Conservation (phyloP, 2,329 filamentous ascomycete species). For the Xylaria multiplex region DNA sequence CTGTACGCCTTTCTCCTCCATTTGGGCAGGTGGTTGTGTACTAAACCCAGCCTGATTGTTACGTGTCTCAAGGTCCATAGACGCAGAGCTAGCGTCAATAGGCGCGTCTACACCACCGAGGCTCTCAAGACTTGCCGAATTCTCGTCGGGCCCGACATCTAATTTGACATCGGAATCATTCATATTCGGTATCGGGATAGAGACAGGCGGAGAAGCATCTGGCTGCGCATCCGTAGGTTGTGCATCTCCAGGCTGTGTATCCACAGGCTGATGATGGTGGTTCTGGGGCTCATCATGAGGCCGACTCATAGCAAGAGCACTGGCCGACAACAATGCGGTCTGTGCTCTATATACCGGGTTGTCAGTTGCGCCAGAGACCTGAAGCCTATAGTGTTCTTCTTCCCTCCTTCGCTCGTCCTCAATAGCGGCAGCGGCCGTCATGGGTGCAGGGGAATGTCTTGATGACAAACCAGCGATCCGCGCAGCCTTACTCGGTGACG, state of each 20-base stretch:
- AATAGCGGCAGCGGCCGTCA: constrained; percentile 64
- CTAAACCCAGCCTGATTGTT: constrained; percentile 50
- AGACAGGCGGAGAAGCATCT: constrained; percentile 37
- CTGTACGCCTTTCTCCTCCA: constrained; percentile 62
- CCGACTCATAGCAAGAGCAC: constrained; percentile 64
- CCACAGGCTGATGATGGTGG: constrained; percentile 49
- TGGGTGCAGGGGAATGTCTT: constrained; percentile 57
- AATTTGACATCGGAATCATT: constrained; percentile 47
- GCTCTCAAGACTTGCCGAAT: constrained; percentile 53
- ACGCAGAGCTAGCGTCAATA: constrained; percentile 61
- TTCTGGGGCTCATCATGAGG: constrained; percentile 65
- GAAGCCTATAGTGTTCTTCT: constrained; percentile 56
- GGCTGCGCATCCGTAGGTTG: constrained; percentile 32
- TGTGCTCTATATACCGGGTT: constrained; percentile 65
- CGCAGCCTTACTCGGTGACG: constrained; percentile 65
- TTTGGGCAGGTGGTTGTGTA: constrained; percentile 57
- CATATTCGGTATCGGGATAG: constrained; percentile 49
- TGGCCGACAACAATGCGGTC: constrained; percentile 64
- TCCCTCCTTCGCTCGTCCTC: constrained; percentile 63
- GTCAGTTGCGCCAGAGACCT: constrained; percentile 59
- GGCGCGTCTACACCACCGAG: constrained; percentile 53
- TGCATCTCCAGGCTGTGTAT: constrained; percentile 31
- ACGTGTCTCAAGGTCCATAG: constrained; percentile 65
- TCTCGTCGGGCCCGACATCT: constrained; percentile 57
- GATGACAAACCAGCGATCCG: constrained; percentile 57